Base-by-base conservation (phyloP, 306 rosid species). In the Lablab purpureus region DNA sequence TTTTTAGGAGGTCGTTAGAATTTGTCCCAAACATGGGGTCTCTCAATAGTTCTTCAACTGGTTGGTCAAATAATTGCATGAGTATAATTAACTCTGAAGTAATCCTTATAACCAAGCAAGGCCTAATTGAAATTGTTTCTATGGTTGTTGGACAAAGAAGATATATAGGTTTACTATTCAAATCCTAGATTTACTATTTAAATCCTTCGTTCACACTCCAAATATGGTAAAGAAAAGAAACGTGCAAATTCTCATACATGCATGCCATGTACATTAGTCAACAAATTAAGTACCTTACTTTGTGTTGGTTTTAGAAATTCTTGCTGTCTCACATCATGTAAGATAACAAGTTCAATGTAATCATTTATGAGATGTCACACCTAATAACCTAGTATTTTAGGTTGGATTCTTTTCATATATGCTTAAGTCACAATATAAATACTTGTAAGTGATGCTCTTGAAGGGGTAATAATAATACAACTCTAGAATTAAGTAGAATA, bases 11-110 rank as follows among this genome's bases (percentile, higher is more conserved):
- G 73, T 75, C 34, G 80, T 82, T 78, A 65, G 80, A 55, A 64
- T 70, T 78, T 85, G 79, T 79, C 82, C 69, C 78, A 58, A 68
- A 67, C 68, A 40, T 71, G 50, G 74, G 85, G 83, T 73, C 77
- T 85, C 49, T 28, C 12, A 30, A 50, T 67, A 59, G 60, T 74
- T 68, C 13, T 69, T 21, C 55, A 30, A 10, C n/a, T 56, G 69
- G 73, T 70, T 82, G 77, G 74, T 82, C 40, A 82, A 79, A 82
- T 79, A 70, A 75, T 75, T 79, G 58, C 60, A 43, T 47, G 4
- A 47, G 54, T 37, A 75, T 55, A 65, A 85, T 79, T 82, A 65
- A 37, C 59, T 63, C 22, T 71, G 43, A 82, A 75, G 84, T 70
- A 85, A 85, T 79, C 89, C 67, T 32, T 37, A 69, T 12, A 36